A percentile compares a stretch with the other conserved stretches of the same genome.
Evolutionary conservation across 306 rosid genomes (phyloP).

Genomic region (Medicago ruthenica): DNA sequence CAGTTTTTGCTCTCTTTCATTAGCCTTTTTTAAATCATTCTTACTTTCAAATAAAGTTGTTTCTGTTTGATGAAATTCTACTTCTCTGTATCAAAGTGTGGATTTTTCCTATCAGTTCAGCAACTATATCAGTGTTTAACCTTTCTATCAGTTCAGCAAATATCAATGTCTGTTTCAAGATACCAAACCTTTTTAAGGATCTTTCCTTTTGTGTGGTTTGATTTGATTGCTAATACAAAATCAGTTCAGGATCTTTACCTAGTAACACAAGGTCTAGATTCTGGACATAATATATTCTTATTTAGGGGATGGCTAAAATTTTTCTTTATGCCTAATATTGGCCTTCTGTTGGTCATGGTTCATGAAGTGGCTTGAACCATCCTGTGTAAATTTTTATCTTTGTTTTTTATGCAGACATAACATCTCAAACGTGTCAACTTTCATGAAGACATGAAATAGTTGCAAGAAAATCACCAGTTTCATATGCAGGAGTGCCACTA

Average conservation of each 20-base stretch:
- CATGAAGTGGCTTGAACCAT: no score
- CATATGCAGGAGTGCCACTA: no score
- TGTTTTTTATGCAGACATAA: background rate
- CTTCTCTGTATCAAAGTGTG: background rate
- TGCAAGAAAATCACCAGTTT: no score
- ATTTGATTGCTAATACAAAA: conserved; percentile 3
- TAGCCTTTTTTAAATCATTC: background rate
- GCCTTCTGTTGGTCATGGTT: background rate
- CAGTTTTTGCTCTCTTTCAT: conserved; percentile 9
- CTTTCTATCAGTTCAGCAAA: conserved; percentile 17
- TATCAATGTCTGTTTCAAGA: conserved; percentile 5
- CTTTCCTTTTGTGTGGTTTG: no score
- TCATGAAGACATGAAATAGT: background rate
- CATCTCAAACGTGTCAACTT: background rate
- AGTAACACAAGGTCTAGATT: background rate
- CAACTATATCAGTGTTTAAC: conserved; percentile 23
- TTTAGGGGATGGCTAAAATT: background rate
- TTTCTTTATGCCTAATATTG: conserved; percentile 7
- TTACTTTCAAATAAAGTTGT: background rate
- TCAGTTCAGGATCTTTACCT: conserved; percentile 16
- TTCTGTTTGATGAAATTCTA: conserved; percentile 29
- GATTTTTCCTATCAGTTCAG: background rate
- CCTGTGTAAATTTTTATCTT: background rate
- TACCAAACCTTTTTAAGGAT: conserved; percentile 7
- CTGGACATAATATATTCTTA: background rate